Percentiles rank a stretch among this genome's conserved stretches.
These are phyloP conservation scores for Zygotorulaspora sp. DNA, from an alignment of 805 yeast genomes.

Conservation along the genomic window DNA sequence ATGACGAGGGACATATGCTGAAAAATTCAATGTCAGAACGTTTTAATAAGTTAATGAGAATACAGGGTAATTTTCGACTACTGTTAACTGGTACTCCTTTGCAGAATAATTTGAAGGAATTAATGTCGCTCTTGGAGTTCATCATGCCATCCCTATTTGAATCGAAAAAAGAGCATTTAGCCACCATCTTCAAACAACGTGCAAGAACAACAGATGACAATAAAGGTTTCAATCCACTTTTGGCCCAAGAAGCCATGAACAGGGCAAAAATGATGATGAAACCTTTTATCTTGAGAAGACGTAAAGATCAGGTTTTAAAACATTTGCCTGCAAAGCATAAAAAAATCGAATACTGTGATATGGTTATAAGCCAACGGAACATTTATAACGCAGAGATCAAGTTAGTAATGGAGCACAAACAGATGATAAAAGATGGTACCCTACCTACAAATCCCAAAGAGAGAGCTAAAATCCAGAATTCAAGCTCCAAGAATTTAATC, in stretches of 20 bases:
- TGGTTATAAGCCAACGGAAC: slow-evolving; percentile 48
- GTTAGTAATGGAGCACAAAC: slow-evolving; percentile 35
- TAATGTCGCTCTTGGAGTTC: slow-evolving; percentile 85
- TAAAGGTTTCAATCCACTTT: slow-evolving; percentile 63
- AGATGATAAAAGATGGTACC: slow-evolving; percentile 25
- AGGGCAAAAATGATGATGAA: slow-evolving; percentile 98
- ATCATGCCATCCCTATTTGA: slow-evolving; percentile 80
- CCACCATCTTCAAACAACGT: slow-evolving; percentile 79
- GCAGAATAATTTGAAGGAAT: slow-evolving; percentile 86
- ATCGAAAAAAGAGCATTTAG: slow-evolving; percentile 76
- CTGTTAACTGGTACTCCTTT: slow-evolving; percentile 94
- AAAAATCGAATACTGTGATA: slow-evolving; percentile 57
- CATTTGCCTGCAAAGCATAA: slow-evolving; percentile 80
- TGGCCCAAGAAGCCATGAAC: slow-evolving; percentile 85
- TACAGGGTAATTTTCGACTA: slow-evolving; percentile 78
- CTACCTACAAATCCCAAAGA: slow-evolving; percentile 25
- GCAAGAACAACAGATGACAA: slow-evolving; percentile 61
- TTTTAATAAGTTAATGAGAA: slow-evolving; percentile 77
- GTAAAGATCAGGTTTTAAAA: slow-evolving; percentile 84
- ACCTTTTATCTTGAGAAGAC: slow-evolving; percentile 90
- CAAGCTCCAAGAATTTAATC: slow-evolving; percentile 54
- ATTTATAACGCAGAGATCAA: slow-evolving; percentile 61
- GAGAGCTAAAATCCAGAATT: slow-evolving; percentile 36
- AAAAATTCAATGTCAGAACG: slow-evolving; percentile 87
- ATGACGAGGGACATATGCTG: slow-evolving; percentile 97